phyloP scores from a whole-genome alignment of 805 yeast species.

The Candida methanosorbosa region DNA sequence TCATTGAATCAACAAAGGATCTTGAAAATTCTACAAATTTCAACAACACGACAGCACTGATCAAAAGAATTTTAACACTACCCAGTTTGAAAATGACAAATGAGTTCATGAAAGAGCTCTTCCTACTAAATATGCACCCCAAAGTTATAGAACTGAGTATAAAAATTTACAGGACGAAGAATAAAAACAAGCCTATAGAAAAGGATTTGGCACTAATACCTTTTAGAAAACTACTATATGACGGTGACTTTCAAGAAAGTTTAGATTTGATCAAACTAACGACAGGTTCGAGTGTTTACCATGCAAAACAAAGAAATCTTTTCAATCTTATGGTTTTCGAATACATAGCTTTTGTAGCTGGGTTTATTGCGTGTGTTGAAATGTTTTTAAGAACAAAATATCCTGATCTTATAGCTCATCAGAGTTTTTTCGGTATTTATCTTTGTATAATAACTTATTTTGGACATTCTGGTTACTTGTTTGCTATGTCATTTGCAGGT shows the following conservation, averaged over 20 bases:
- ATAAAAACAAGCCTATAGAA: conserved; percentile 19
- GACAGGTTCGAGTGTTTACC: conserved; percentile 46
- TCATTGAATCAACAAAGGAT: too few species aligned
- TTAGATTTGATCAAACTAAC: conserved; percentile 52
- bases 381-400: conserved; percentile 31
- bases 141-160: conserved; percentile 16
- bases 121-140: conserved; percentile 16
- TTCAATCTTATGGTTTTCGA: conserved; percentile 26
- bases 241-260: conserved; percentile 50
- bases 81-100: conserved; percentile 1
- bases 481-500: conserved; percentile 32
- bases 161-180: conserved; percentile 16
- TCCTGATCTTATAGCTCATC: conserved; percentile 25
- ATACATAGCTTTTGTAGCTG: conserved; percentile 32
- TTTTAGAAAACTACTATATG: conserved; percentile 47
- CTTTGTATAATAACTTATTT: conserved; percentile 42
- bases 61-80: neutral
- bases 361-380: conserved; percentile 38
- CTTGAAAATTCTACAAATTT: neutral
- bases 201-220: conserved; percentile 48
- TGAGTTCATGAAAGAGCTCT: conserved; percentile 12
- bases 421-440: conserved; percentile 33
- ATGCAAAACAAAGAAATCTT: conserved; percentile 20
- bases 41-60: neutral
- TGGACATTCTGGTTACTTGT: conserved; percentile 37